Percentiles rank a stretch among this genome's conserved stretches.
phyloP scores from a whole-genome alignment of 2,329 filamentous ascomycete species.

The Aureobasidium sp. region DNA sequence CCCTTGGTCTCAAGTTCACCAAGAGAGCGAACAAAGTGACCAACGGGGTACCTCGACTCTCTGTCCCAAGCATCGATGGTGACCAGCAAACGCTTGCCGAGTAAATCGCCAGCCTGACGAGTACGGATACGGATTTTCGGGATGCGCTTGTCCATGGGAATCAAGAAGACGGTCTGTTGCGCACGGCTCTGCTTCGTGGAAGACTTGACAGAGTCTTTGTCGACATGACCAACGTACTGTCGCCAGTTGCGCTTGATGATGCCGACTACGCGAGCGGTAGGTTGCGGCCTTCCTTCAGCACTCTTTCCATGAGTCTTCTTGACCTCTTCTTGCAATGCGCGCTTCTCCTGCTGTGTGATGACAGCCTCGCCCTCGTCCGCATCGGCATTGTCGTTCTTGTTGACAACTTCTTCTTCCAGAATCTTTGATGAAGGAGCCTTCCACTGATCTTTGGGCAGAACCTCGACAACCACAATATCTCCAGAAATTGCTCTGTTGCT shows the following conservation, averaged over 20 bases:
- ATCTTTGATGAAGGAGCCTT: slow-evolving; percentile 93
- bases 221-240: slow-evolving; percentile 94
- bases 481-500: slow-evolving; percentile 92
- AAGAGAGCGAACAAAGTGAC: slow-evolving; percentile 87
- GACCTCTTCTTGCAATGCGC: slow-evolving; percentile 83
- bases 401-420: slow-evolving; percentile 85
- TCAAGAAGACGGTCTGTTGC: slow-evolving; percentile 87
- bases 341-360: slow-evolving; percentile 81
- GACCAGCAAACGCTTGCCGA: slow-evolving; percentile 86
- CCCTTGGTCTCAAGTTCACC: slow-evolving; percentile 93
- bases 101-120: slow-evolving; percentile 75
- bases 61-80: slow-evolving; percentile 94
- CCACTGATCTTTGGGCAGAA: slow-evolving; percentile 92
- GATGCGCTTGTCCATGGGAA: slow-evolving; percentile 97
- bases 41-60: slow-evolving; percentile 83
- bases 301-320: slow-evolving; percentile 72
- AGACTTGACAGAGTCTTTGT: slow-evolving; percentile 72
- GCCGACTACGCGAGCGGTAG: slow-evolving; percentile 86
- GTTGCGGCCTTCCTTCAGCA: slow-evolving; percentile 70
- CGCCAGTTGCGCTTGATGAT: slow-evolving; percentile 95
- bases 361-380: slow-evolving; percentile 62
- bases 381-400: slow-evolving; percentile 89
- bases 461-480: slow-evolving; percentile 86
- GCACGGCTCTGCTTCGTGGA: slow-evolving; percentile 67
- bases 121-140: slow-evolving; percentile 93